Evolutionary conservation across 805 yeast genomes (phyloP), one percentile per base, ranked within the genome.

Genomic region (Candida vartiovaarae): DNA sequence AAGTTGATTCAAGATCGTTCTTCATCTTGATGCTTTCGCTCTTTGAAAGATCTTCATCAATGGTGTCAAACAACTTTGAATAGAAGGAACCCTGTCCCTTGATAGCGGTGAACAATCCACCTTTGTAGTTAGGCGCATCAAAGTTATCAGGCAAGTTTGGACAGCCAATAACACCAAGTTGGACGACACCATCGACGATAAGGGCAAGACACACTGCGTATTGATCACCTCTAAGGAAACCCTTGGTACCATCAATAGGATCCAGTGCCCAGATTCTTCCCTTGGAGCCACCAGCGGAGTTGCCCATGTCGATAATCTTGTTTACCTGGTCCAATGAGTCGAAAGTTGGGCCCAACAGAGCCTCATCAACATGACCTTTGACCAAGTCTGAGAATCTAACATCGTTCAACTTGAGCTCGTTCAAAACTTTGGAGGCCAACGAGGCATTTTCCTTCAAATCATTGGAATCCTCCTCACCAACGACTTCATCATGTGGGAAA

Each of bases 221-320:
- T 61, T 93, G 99, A 51, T 90, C 97, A 38, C 96, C 95, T 59
- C 99, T 74, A 43, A 93, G 68, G 61, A 93, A 93, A 0, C 99
- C 99, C 62, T 82, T 93, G 23, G 99, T 93, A 6, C 99, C 99
- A 60, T 93, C 99, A 49, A 93, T 90, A 34, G 99, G 99, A 59
- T 93, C 99, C 57, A 93, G 68, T 1, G 97, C 95, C 99, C 99
- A 93, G 60, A 87, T 80, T 48, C 99, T 72, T 25, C 95, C 95
- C 32, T 63, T 68, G 30, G 66, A 53, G 4, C 97, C 95, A 43
- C 97, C 98, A 48, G 72, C 62, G 34, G 84, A 85, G 56, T 76
- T 73, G 39, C 99, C 99, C 47, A 72, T 65, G 59, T 89, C 96
- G 45, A 93, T 84, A 26, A 83, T 71, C 5, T 75, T 70, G 51